Conservation (phyloP, 2,329 filamentous ascomycete species). For the Beauveria australis region DNA sequence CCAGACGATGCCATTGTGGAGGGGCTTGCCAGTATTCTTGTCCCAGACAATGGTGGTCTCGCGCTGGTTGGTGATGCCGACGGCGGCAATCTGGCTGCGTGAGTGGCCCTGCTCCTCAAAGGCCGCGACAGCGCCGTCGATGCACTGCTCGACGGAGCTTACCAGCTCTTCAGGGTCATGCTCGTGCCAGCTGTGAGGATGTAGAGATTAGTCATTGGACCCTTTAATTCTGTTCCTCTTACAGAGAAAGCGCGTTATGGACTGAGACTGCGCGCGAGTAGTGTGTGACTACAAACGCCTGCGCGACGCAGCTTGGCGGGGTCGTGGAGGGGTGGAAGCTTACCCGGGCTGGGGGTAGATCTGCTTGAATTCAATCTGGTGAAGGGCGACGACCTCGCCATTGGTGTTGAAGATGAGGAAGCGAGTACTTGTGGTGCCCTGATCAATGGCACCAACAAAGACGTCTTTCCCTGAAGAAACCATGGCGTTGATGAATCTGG, state of each 20-base stretch:
- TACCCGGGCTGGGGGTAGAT: conserved; percentile 69
- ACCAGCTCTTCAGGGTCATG: conserved; percentile 72
- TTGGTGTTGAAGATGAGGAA: conserved; percentile 70
- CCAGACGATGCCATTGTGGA: conserved; percentile 80
- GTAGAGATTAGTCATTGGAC: not conserved
- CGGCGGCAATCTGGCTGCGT: conserved; percentile 59
- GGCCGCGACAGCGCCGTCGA: conserved; percentile 61
- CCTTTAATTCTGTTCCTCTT: not conserved
- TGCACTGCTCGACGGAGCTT: conserved; percentile 64
- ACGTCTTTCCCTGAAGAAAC: conserved; percentile 21
- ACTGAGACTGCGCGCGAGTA: too few species aligned
- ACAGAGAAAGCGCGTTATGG: too few species aligned
- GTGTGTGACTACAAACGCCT: not conserved
- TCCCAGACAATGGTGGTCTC: conserved; percentile 80
- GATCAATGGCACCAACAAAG: conserved; percentile 72
- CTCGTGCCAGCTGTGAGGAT: conserved; percentile 63
- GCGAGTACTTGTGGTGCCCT: conserved; percentile 69
- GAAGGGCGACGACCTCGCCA: conserved; percentile 61
- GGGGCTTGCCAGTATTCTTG: conserved; percentile 62
- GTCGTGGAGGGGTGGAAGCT: conserved; percentile 20
- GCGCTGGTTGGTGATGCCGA: conserved; percentile 78
- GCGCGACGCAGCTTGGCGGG: not conserved
- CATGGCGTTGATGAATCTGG: conserved; percentile 21
- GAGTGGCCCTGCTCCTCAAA: conserved; percentile 63
- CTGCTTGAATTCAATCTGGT: conserved; percentile 70